Conservation (phyloP, 169 alveolate species). For the Plasmodium knowlesi region DNA sequence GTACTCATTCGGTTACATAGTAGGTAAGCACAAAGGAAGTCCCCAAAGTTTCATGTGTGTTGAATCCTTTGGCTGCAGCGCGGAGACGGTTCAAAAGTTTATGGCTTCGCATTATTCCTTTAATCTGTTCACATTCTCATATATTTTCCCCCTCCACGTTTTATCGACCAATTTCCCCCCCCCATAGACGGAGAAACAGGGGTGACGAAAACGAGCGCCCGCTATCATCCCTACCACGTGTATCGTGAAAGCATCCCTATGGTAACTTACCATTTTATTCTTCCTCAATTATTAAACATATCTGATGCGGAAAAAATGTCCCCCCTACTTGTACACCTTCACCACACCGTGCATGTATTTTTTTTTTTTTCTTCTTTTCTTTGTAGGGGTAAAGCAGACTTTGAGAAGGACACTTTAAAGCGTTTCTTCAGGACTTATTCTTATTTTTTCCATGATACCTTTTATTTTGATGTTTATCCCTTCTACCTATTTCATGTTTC, state of each 20-base stretch:
- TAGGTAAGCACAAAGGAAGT: neutral
- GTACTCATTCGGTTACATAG: slow-evolving; percentile 81
- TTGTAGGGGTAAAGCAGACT: slow-evolving; percentile 14
- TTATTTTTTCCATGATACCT: neutral
- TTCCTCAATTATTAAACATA: neutral
- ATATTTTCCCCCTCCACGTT: neutral
- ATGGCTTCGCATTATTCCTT: neutral
- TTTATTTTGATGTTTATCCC: neutral
- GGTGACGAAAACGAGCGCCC: slow-evolving; percentile 41
- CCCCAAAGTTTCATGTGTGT: neutral
- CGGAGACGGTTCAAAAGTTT: neutral
- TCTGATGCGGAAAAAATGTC: neutral
- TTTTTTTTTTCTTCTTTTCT: neutral
- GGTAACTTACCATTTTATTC: slow-evolving; percentile 4
- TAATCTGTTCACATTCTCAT: neutral
- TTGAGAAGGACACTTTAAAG: neutral
- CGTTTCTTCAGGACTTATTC: neutral
- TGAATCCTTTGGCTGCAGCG: neutral
- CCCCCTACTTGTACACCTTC: neutral
- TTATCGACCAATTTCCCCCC: neutral
- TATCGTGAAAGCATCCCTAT: slow-evolving; percentile 64
- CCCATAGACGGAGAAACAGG: slow-evolving; percentile 56
- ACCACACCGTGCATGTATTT: neutral
- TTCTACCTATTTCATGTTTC: neutral
- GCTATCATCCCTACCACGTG: slow-evolving; percentile 50